Percentiles rank a stretch among this genome's conserved stretches.
Conservation (phyloP, 2,329 filamentous ascomycete genomes). For the Paracorniculantispora psalliotae region DNA sequence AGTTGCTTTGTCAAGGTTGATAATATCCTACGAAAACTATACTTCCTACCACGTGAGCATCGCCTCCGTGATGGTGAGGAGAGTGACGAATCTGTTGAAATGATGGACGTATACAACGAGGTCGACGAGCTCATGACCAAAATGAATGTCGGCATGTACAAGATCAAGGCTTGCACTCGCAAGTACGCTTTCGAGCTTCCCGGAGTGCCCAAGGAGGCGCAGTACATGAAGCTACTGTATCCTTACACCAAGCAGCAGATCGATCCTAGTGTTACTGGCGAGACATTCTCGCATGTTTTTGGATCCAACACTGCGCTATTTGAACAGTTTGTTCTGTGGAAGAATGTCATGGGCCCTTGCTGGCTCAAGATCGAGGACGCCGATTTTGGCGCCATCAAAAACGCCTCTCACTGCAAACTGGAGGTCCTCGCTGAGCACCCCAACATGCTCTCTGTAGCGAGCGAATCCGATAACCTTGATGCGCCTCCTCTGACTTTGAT, state of each 20-base stretch:
- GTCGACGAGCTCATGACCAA: constrained; percentile 84
- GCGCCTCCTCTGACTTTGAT: constrained; percentile 89
- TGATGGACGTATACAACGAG: constrained; percentile 86
- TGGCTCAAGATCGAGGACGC: constrained; percentile 89
- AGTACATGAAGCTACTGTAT: constrained; percentile 95
- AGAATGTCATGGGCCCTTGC: constrained; percentile 97
- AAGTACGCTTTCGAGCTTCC: constrained; percentile 96
- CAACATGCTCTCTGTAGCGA: constrained; percentile 65
- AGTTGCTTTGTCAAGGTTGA: constrained; percentile 97
- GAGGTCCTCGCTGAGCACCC: constrained; percentile 80
- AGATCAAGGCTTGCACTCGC: constrained; percentile 82
- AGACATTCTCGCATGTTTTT: constrained; percentile 92
- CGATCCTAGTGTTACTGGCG: constrained; percentile 65
- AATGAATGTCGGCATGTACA: constrained; percentile 81
- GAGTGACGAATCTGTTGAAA: constrained; percentile 73
- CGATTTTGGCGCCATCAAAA: constrained; percentile 79
- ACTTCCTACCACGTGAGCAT: constrained; percentile 76
- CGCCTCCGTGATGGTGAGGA: constrained; percentile 54
- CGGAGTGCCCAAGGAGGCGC: constrained; percentile 77
- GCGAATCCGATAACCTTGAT: constrained; percentile 75
- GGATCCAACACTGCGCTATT: constrained; percentile 91
- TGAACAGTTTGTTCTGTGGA: constrained; percentile 97
- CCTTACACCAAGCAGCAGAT: constrained; percentile 72
- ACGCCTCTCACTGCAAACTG: constrained; percentile 91
- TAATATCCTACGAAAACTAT: constrained; percentile 88